These are phyloP conservation scores for Aspergillus flavus DNA, from an alignment of 2,329 filamentous ascomycete species.

Conservation along the genomic window DNA sequence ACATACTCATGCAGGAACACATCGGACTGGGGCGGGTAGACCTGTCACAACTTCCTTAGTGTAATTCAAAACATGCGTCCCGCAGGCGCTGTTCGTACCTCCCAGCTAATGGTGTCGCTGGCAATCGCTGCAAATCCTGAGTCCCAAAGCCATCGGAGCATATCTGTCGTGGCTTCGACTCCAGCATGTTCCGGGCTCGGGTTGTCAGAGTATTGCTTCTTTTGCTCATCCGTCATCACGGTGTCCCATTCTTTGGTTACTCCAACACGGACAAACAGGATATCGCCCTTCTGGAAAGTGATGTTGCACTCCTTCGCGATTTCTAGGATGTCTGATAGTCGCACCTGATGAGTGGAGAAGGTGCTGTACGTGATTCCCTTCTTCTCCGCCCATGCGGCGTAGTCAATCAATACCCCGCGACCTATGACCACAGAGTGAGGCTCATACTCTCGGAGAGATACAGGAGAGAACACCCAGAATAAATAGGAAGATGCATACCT, in stretches of 20 bases:
- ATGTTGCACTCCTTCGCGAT: conserved; percentile 47
- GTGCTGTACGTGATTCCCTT: conserved; percentile 44
- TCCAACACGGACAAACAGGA: conserved; percentile 54
- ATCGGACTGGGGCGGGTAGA: conserved; percentile 46
- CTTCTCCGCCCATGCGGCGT: conserved; percentile 48
- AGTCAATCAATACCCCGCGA: conserved; percentile 57
- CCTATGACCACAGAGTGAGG: conserved; percentile 31
- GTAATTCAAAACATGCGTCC: background rate
- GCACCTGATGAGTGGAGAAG: conserved; percentile 46
- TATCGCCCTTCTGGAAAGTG: conserved; percentile 54
- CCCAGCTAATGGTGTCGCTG: conserved; percentile 59
- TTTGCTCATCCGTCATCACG: conserved; percentile 36
- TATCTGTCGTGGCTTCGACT: conserved; percentile 53
- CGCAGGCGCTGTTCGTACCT: conserved; percentile 39
- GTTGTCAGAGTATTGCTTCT: conserved; percentile 36
- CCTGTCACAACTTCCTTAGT: conserved; percentile 28
- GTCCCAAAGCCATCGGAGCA: conserved; percentile 62
- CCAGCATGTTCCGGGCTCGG: conserved; percentile 49
- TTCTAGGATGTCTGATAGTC: conserved; percentile 37
- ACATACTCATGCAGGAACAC: conserved; percentile 52
- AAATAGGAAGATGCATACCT: conserved; percentile 23
- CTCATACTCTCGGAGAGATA: background rate
- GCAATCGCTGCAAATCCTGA: conserved; percentile 60
- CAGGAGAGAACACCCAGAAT: background rate
- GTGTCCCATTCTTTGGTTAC: conserved; percentile 46